Conservation (phyloP, 169 alveolate genomes). For the Theileria parva region DNA sequence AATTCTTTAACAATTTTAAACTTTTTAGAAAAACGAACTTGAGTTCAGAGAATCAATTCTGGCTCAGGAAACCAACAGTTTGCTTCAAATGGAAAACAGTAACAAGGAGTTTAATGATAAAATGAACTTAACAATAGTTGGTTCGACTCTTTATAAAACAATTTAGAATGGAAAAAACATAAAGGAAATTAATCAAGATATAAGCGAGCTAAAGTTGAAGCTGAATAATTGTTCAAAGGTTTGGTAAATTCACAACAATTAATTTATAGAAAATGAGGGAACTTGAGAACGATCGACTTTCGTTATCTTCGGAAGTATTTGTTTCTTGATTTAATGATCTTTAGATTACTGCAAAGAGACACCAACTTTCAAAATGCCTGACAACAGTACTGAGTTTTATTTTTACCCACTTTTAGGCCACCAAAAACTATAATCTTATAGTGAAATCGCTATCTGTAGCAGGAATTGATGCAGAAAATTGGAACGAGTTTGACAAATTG, state of each 20-base stretch:
- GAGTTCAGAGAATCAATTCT: slow-evolving; percentile 17
- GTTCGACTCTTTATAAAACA: not conserved
- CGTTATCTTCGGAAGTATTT: slow-evolving; percentile 3
- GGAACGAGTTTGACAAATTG: slow-evolving; percentile 12
- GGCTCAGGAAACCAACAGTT: slow-evolving; percentile 21
- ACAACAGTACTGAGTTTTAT: not conserved
- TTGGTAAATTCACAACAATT: not conserved
- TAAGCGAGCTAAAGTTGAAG: slow-evolving; percentile 11
- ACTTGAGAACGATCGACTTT: not conserved
- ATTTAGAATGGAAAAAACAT: not conserved
- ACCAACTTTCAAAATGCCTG: not conserved
- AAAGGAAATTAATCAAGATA: not conserved
- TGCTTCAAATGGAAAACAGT: slow-evolving; percentile 29
- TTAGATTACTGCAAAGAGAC: not conserved
- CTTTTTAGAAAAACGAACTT: slow-evolving; percentile 29
- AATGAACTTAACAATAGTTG: slow-evolving; percentile 16
- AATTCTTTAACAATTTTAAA: not conserved
- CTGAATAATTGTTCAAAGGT: not conserved
- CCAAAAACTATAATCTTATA: slow-evolving; percentile 2
- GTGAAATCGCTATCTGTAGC: not conserved
- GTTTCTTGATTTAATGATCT: not conserved
- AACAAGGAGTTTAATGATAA: slow-evolving; percentile 38
- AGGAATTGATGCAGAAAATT: slow-evolving; percentile 10
- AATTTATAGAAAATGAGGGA: slow-evolving; percentile 5
- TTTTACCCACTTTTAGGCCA: not conserved